A percentile compares a stretch with the other conserved stretches of the same genome.
These are phyloP conservation scores for Sclerotinia glacialis DNA, from an alignment of 2,329 filamentous ascomycete genomes.

Conservation along the genomic window DNA sequence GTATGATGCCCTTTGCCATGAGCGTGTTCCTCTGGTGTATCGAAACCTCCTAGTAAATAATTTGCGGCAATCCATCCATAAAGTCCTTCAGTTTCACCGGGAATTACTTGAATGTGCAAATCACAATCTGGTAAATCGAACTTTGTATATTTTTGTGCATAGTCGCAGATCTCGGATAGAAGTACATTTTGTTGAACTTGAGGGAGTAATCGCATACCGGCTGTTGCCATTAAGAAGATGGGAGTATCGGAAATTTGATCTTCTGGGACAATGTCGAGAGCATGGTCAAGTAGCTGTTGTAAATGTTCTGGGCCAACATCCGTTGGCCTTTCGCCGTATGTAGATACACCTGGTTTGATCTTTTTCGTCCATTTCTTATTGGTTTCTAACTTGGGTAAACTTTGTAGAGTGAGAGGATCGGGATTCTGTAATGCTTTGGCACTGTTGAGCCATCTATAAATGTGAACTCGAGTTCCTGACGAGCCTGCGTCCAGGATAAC, in stretches of 20 bases:
- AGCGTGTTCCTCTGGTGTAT: slow-evolving; percentile 67
- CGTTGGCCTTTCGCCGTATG: slow-evolving; percentile 74
- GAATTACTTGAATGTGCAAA: slow-evolving; percentile 88
- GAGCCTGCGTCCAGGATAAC: slow-evolving; percentile 97
- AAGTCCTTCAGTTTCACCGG: slow-evolving; percentile 90
- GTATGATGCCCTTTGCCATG: slow-evolving; percentile 90
- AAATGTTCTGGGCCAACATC: slow-evolving; percentile 81
- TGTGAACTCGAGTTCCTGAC: slow-evolving; percentile 90
- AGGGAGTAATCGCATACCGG: slow-evolving; percentile 85
- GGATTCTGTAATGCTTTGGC: slow-evolving; percentile 62
- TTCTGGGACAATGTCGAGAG: slow-evolving; percentile 71
- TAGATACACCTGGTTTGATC: slow-evolving; percentile 88
- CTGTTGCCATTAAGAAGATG: slow-evolving; percentile 91
- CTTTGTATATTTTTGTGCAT: slow-evolving; percentile 70
- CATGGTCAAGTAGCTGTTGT: slow-evolving; percentile 75
- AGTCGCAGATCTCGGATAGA: slow-evolving; percentile 76
- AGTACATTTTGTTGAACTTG: slow-evolving; percentile 69
- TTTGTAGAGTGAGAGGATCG: slow-evolving; percentile 57
- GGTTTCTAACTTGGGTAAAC: slow-evolving; percentile 76
- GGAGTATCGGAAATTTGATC: slow-evolving; percentile 80
- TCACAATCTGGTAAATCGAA: slow-evolving; percentile 90
- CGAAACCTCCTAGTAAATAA: slow-evolving; percentile 88
- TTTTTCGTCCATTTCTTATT: slow-evolving; percentile 90
- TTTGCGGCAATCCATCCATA: slow-evolving; percentile 99
- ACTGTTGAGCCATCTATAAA: slow-evolving; percentile 90